Base-by-base conservation (phyloP, 2,329 filamentous ascomycete genomes). In the Exutisphaerella laricina region DNA sequence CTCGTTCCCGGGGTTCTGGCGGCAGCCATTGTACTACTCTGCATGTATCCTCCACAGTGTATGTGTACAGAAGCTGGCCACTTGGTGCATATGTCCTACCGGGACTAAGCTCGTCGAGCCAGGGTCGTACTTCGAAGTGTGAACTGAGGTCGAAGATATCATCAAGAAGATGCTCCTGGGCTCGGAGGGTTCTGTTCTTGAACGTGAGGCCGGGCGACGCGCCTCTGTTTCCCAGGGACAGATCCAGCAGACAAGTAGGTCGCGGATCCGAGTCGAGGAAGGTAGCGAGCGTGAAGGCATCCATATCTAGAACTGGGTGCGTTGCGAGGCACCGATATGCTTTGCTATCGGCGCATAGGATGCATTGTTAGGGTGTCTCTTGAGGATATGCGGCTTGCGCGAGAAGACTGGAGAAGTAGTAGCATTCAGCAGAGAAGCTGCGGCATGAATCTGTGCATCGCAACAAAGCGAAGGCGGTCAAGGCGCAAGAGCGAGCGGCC, bases 211-310 rank as follows among this genome's bases (percentile, higher is more conserved):
- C 37, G 8, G 18, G 33, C 25, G 16, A 23, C 10, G 10, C 17
- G 16, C 22, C 25, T 7, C 25, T 14, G 8, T n/a, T 37, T 2
- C 33, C 41, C 12, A 22, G 18, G 4, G n/a, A 3, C 37, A 49
- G 31, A 20, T 47, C 46, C 25, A 51, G 13, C 9, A 49, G 37
- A 26, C 41, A 49, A 5, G 49, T 52, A 21, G 49, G 47, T 34
- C 49, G 23, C 9, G 47, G 49, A 31, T 52, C 49, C 31, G 49
- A 44, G 26, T 50, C 33, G 21, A 50, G n/a, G 30, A 39, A 45
- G 34, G 23, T 25, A 14, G 28, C 21, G 20, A 44, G 9, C 3
- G 26, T 33, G 31, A 43, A 16, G 2, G 18, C 22, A 34, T 46
- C 44, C 44, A 46, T 46, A 16, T 25, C n/a, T n/a, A n/a, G n/a